These are phyloP conservation scores for Colletotrichum endophyticum DNA, from an alignment of 2,329 filamentous ascomycete species.

Conservation along the genomic window DNA sequence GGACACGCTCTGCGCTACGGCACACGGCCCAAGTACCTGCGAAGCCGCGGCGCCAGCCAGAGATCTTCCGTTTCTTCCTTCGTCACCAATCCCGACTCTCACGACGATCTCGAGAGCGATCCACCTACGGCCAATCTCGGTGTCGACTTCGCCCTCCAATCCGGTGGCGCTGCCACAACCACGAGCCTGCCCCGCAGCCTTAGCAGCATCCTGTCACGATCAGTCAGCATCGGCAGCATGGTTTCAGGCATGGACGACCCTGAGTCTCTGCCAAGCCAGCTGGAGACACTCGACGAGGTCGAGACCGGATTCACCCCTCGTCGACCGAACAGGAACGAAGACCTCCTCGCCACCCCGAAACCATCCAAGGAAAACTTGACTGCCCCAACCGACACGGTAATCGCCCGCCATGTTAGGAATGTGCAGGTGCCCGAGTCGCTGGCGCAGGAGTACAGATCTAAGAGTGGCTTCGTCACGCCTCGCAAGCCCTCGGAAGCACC, in stretches of 20 bases:
- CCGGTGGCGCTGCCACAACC: conserved; percentile 74
- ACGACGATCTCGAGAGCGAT: conserved; percentile 73
- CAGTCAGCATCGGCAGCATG: conserved; percentile 89
- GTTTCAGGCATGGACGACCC: conserved; percentile 74
- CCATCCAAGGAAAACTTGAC: conserved; percentile 58
- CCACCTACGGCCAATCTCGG: conserved; percentile 65
- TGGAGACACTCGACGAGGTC: conserved; percentile 56
- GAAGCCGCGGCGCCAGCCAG: conserved; percentile 62
- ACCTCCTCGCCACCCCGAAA: conserved; percentile 73
- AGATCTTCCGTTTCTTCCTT: conserved; percentile 67
- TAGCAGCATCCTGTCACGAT: conserved; percentile 68
- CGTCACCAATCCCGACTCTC: conserved; percentile 55
- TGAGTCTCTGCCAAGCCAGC: conserved; percentile 50
- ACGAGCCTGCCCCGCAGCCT: conserved; percentile 53
- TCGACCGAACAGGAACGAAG: conserved; percentile 40
- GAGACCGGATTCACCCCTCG: conserved; percentile 41
- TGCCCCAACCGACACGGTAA: conserved; percentile 84
- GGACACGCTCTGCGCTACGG: conserved; percentile 50
- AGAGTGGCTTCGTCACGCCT: conserved; percentile 68
- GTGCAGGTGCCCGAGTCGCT: conserved; percentile 91
- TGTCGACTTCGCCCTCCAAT: conserved; percentile 82
- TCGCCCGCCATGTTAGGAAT: conserved; percentile 86
- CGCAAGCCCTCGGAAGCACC: conserved; percentile 59
- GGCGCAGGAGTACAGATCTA: conserved; percentile 83
- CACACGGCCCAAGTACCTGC: conserved; percentile 61